A percentile compares a stretch with the other conserved stretches of the same genome.
Conservation (phyloP, 2,329 filamentous ascomycete genomes). For the Paecilomyces variotii region DNA sequence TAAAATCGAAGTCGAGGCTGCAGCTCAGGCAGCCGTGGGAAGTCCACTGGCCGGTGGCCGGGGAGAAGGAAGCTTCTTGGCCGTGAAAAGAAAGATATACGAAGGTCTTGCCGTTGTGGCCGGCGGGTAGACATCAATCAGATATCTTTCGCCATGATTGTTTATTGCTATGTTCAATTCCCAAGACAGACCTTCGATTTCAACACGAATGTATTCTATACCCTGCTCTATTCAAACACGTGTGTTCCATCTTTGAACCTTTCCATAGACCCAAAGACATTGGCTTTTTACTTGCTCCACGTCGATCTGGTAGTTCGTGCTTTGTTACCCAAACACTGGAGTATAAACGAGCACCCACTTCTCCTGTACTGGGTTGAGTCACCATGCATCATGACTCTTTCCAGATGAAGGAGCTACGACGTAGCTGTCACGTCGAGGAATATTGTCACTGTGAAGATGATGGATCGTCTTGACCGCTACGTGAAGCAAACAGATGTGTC, state of each 20-base stretch:
- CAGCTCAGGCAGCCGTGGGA: conserved; percentile 46
- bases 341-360: background rate
- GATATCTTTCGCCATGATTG: background rate
- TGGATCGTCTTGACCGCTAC: background rate
- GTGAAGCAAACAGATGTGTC: background rate
- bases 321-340: background rate
- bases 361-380: background rate
- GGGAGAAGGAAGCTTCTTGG: conserved; percentile 65
- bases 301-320: background rate
- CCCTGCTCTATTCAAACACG: background rate
- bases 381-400: background rate
- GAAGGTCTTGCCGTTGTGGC: conserved; percentile 87
- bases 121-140: conserved; percentile 38
- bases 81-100: conserved; percentile 86
- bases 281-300: background rate
- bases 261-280: background rate
- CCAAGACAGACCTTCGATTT: background rate
- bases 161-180: background rate
- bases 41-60: conserved; percentile 37
- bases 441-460: background rate
- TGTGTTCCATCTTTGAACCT: background rate
- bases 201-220: background rate
- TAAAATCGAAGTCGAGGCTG: conserved; percentile 77
- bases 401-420: background rate
- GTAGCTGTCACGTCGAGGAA: background rate